Base-by-base conservation (phyloP, 148 eudicot genomes). In the Vaccinium darrowii region DNA sequence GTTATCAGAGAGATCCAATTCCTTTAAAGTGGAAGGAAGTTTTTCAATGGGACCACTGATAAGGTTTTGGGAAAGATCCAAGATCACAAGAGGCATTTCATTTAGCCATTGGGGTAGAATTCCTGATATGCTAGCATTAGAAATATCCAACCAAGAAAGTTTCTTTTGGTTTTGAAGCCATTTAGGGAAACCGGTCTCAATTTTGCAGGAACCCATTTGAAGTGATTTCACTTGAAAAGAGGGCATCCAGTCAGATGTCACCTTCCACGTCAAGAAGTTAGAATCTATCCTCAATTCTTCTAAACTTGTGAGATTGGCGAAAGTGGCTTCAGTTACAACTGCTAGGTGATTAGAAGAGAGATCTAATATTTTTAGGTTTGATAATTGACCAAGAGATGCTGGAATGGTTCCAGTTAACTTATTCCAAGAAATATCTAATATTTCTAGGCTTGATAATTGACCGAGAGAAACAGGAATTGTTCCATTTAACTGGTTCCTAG, bases 1-100 rank as follows among this genome's bases (percentile, higher is more conserved):
- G 73, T 87, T 87, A 47, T 81, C 13, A 14, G 86, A 84, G 39
- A 87, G 86, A 80, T 84, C 39, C 63, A 89, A 82, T 4, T 4
- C 6, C 36, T 2, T 0, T 33, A 43, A 36, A 36, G 50, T 69
- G 78, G 21, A 18, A 74, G 78, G 14, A 36, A 16, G 18, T 5
- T 1, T 36, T 39, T 6, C 1, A 39, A 47, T 49, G 1, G 80
- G 80, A 3, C 86, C 86, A n/a, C 11, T 1, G 33, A 84, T 53
- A 8, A 18, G 25, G 73, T 87, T 87, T 43, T 76, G 21, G 33
- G 86, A 84, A 36, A 87, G 86, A 80, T 84, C 62, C 63, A 89
- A 82, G 9, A 21, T 13, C 7, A 12, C 54, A 4, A 84, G 58
- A 57, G 84, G 6, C 83, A 85, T 73, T 3, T 85, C 36, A 18